Base-by-base conservation (phyloP, 306 rosid genomes). In the Castanopsis chinensis region DNA sequence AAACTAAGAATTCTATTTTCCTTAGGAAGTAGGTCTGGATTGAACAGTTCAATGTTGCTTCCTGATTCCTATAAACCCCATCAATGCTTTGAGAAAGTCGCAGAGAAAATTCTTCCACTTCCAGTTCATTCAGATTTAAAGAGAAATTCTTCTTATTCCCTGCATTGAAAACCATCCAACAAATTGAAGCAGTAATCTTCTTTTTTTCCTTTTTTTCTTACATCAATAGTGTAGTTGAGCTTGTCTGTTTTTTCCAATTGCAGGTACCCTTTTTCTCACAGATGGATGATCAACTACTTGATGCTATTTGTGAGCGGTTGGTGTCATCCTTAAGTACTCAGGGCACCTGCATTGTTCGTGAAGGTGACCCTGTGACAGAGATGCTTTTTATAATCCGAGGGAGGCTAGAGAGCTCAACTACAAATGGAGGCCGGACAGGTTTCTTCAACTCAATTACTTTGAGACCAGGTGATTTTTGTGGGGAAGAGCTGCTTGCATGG, bases 241-340 rank as follows among this genome's bases (percentile, higher is more conserved):
- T 32, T 60, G 69, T 81, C 64, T 7, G 73, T 32, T 68, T 73
- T 69, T 53, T 73, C 76, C 55, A 78, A 57, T 67, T 85, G 25
- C 83, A 94, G 99, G 99, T 94, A 19, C 99, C 99, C 17, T 92
- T 94, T 79, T 94, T 94, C 59, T 86, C 97, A 49, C 95, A 92
- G 81, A 94, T 94, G 99, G 97, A 94, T 74, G 92, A 68, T 69
- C 98, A 89, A 8, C 85, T 94, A 37, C 93, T 92, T 6, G 97
- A 94, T 37, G 98, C 97, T 49, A 94, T 94, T 80, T 91, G 97
- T 25, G 98, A 92, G 88, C 79, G 97, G 58, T 73, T 92, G 78
- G 95, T 90, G 4, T 92, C 97, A 33, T 92, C 91, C 53, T 77
- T 92, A 82, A 91, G 91, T 58, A 92, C 95, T 21, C 90, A 88